Percentiles rank a stretch among this genome's conserved stretches.
Evolutionary conservation across 1,284 basidiomycete species (phyloP).

Genomic region (Singerocomus rubriflavus): DNA sequence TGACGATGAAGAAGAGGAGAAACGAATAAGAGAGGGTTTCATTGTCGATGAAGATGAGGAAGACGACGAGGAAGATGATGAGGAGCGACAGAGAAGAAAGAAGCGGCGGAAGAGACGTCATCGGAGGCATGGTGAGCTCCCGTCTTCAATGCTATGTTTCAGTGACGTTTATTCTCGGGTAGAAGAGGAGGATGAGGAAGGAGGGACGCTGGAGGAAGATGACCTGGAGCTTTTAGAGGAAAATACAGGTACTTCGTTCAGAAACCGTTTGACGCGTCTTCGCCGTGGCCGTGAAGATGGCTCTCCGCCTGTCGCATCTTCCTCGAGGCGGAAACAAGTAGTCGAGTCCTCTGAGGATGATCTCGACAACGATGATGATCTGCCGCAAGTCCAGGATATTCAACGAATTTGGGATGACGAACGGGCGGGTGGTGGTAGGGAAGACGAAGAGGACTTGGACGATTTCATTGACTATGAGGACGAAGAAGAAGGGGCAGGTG

Average conservation of each 20-base stretch:
- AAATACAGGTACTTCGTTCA: conserved; percentile 82
- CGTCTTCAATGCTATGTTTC: neutral
- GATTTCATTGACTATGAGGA: conserved; percentile 94
- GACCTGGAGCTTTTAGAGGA: conserved; percentile 94
- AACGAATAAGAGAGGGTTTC: conserved; percentile 73
- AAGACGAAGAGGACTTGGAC: conserved; percentile 75
- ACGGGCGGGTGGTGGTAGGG: conserved; percentile 53
- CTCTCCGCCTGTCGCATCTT: conserved; percentile 60
- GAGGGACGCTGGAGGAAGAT: conserved; percentile 78
- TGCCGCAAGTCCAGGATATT: conserved; percentile 63
- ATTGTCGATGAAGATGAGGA: conserved; percentile 84
- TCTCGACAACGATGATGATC: conserved; percentile 57
- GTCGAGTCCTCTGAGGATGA: conserved; percentile 73
- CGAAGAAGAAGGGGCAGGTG: conserved; percentile 69
- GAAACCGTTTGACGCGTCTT: conserved; percentile 66
- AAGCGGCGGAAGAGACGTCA: conserved; percentile 70
- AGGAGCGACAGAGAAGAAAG: conserved; percentile 52
- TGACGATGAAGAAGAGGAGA: conserved; percentile 79
- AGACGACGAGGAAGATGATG: conserved; percentile 60
- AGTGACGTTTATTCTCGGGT: conserved; percentile 14
- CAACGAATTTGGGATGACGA: conserved; percentile 87
- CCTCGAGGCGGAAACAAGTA: conserved; percentile 54
- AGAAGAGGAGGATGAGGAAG: conserved; percentile 62
- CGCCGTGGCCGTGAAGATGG: conserved; percentile 68
- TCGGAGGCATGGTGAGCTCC: conserved; percentile 49